A percentile compares a stretch with the other conserved stretches of the same genome.
These are phyloP conservation scores for Calvatia gigantea DNA, from an alignment of 768 basidiomycete species.

Conservation along the genomic window DNA sequence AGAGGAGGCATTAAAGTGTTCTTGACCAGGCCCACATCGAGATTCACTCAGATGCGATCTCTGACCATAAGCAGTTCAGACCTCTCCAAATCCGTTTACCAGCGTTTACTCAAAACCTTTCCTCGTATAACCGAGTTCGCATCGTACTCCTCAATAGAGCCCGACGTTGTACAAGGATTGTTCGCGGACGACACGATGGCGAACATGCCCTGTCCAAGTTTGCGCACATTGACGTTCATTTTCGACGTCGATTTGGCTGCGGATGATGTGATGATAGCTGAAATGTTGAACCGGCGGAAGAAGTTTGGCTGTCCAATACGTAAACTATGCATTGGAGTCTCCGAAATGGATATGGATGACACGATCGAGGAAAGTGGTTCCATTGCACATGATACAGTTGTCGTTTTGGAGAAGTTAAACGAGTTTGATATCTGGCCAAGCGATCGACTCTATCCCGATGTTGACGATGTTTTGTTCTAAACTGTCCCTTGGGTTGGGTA, in stretches of 20 bases:
- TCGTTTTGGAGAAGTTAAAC: constrained; percentile 23
- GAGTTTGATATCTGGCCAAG: constrained; percentile 29
- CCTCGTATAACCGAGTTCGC: constrained; percentile 31
- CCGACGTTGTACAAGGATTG: neutral
- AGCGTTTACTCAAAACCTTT: constrained; percentile 28
- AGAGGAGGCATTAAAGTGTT: neutral
- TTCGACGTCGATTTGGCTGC: constrained; percentile 24
- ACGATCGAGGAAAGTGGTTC: neutral
- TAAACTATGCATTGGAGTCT: constrained; percentile 26
- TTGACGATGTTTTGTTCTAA: constrained; percentile 29
- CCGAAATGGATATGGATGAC: constrained; percentile 15
- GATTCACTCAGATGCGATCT: constrained; percentile 31
- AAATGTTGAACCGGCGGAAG: constrained; percentile 23
- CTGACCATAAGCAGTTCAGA: constrained; percentile 41
- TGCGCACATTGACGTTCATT: constrained; percentile 29
- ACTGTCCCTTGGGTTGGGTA: neutral
- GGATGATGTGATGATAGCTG: constrained; percentile 23
- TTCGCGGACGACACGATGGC: neutral
- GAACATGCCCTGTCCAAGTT: constrained; percentile 30
- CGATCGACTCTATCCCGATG: constrained; percentile 22
- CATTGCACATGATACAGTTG: neutral
- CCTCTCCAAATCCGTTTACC: constrained; percentile 28
- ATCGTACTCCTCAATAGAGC: constrained; percentile 5
- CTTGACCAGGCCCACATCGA: neutral
- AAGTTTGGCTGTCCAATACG: constrained; percentile 24